Base-by-base conservation (phyloP, 1,139 yeast genomes). In the Candida labiduridarum region DNA sequence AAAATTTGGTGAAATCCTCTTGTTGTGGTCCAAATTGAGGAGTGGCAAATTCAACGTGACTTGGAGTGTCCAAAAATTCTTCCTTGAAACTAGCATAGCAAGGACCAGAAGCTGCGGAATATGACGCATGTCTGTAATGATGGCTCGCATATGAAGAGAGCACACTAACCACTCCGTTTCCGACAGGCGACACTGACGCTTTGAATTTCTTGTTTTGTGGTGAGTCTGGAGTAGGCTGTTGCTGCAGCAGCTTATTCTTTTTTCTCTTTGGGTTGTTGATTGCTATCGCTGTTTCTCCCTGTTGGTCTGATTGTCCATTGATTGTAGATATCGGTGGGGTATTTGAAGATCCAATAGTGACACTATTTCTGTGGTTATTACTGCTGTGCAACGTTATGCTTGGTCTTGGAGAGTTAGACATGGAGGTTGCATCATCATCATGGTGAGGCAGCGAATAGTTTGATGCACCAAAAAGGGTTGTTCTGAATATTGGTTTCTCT, bases 1-100 rank as follows among this genome's bases (percentile, higher is more conserved):
- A 54, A 10, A 58, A 61, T 44, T 59, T 60, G 19, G 60, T 57
- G 41, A 54, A 53, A 16, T 62, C 55, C 33, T 62, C 55, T 39
- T 63, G 71, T 1, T 60, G 54, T 10, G 71, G 78, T 1, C 73
- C 67, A 48, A 84, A 64, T 63, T 88, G 96, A 1, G 96, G 96
- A 2, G 96, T 87, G 1, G 95, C 83, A 62, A 87, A 88, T 6
- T 84, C 89, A 11, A 86, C 90, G 61, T 85, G 89, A 39, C 79
- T 79, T 1, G 92, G 85, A 1, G 73, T 78, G 6, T 52, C 44
- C 42, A 70, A 67, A 29, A 50, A 41, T 18, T 40, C 41, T 36
- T 82, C 85, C 55, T 75, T 75, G 43, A 69, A 65, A 43, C 80
- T 80, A 2, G 89, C 78, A 61, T 90, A 90, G 0, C 95, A 83